Conservation (phyloP, 768 basidiomycete species). For the Collybia sordida region DNA sequence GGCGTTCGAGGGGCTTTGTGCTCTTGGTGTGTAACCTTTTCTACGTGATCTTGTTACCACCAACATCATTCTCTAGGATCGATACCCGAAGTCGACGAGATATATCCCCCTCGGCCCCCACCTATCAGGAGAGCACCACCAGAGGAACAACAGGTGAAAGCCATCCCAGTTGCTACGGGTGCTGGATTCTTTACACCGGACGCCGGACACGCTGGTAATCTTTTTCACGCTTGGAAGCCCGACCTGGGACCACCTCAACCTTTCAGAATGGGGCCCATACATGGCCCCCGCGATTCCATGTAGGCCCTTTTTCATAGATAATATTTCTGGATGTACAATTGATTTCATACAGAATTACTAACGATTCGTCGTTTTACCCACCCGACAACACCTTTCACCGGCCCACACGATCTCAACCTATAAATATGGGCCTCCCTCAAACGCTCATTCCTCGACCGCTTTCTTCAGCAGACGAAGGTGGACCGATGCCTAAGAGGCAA, state of each 20-base stretch:
- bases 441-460: conserved; percentile 62
- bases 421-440: conserved; percentile 41
- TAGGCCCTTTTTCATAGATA: conserved; percentile 27
- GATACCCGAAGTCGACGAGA: conserved; percentile 67
- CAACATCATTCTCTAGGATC: conserved; percentile 44
- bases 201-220: conserved; percentile 49
- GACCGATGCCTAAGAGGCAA: conserved; percentile 74
- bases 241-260: conserved; percentile 48
- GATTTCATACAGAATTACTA: conserved; percentile 45
- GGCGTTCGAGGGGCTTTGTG: conserved; percentile 86
- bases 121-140: conserved; percentile 54
- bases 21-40: conserved; percentile 54
- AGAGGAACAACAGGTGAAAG: conserved; percentile 48
- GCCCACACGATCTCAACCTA: conserved; percentile 41
- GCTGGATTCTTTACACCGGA: conserved; percentile 80
- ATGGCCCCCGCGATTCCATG: conserved; percentile 63
- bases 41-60: conserved; percentile 11
- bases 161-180: conserved; percentile 58
- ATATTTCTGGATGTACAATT: background rate
- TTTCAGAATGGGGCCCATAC: conserved; percentile 56
- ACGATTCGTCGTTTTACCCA: conserved; percentile 51
- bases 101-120: conserved; percentile 64
- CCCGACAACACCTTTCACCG: conserved; percentile 60
- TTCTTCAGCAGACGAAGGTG: conserved; percentile 81
- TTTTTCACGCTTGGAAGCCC: conserved; percentile 59